phyloP scores from a whole-genome alignment of 2,329 filamentous ascomycete genomes.

The Neobulgaria alba region DNA sequence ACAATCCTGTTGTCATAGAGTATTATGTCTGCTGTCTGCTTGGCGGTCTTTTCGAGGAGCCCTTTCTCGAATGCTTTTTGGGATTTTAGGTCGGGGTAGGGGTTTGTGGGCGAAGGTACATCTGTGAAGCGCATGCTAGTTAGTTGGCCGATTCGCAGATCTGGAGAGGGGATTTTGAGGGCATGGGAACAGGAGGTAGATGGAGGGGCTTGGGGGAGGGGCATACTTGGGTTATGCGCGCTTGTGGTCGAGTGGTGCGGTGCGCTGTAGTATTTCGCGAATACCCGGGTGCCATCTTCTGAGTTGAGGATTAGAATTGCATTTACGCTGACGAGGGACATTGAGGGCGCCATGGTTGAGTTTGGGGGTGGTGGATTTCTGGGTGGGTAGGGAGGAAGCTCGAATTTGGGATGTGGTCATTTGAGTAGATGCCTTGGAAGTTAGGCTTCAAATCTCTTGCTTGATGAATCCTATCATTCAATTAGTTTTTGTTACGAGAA shows the following conservation, averaged over 20 bases:
- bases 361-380: neutral
- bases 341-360: slow-evolving; percentile 56
- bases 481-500: too few relatives aligned
- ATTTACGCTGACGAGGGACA: slow-evolving; percentile 69
- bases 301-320: slow-evolving; percentile 71
- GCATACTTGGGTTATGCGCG: slow-evolving; percentile 2
- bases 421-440: neutral
- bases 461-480: too few relatives aligned
- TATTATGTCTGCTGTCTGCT: slow-evolving; percentile 92
- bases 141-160: neutral
- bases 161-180: too few relatives aligned
- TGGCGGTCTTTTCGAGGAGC: slow-evolving; percentile 87
- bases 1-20: slow-evolving; percentile 95
- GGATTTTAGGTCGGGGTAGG: slow-evolving; percentile 82
- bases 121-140: slow-evolving; percentile 24
- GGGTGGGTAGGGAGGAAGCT: neutral
- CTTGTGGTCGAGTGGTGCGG: slow-evolving; percentile 45
- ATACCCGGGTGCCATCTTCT: slow-evolving; percentile 85
- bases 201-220: slow-evolving; percentile 7
- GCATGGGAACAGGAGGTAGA: neutral
- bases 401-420: slow-evolving; percentile 10
- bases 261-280: slow-evolving; percentile 84
- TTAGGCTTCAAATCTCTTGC: neutral
- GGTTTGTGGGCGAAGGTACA: slow-evolving; percentile 52
- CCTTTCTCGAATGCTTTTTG: slow-evolving; percentile 98